Conservation (phyloP, 2,329 filamentous ascomycete genomes). For the Coleophoma cylindrospora region DNA sequence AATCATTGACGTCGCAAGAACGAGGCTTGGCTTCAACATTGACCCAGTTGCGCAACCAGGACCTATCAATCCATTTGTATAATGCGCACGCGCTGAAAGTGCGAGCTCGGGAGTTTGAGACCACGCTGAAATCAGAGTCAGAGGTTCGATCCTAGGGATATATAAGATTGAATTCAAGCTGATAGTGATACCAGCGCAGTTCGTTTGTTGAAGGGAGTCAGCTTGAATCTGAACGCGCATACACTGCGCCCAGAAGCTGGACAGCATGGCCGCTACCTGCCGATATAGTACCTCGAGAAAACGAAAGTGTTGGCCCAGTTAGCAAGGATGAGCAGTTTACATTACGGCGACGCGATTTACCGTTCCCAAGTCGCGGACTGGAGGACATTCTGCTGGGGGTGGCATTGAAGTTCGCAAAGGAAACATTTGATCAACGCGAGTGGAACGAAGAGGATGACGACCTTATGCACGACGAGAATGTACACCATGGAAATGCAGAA, state of each 20-base stretch:
- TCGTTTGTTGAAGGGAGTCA: no score
- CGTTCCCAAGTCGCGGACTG: slow-evolving; percentile 53
- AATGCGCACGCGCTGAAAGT: slow-evolving; percentile 68
- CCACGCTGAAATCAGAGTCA: slow-evolving; percentile 8
- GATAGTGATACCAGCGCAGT: no score
- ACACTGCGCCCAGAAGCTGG: slow-evolving; percentile 55
- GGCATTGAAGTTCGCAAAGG: slow-evolving; percentile 63
- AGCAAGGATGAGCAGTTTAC: slow-evolving; percentile 48
- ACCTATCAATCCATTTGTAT: slow-evolving; percentile 74
- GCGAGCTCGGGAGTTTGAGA: slow-evolving; percentile 21
- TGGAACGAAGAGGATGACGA: slow-evolving; percentile 21
- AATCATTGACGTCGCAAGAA: slow-evolving; percentile 53
- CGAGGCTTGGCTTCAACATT: slow-evolving; percentile 59
- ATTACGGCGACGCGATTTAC: slow-evolving; percentile 36
- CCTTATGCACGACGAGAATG: not conserved
- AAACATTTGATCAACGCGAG: slow-evolving; percentile 46
- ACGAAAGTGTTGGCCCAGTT: slow-evolving; percentile 40
- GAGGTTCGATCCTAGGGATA: slow-evolving; percentile 16
- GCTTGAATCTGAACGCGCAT: no score
- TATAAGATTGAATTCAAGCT: no score
- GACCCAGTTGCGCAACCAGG: slow-evolving; percentile 54
- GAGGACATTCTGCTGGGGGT: slow-evolving; percentile 66
- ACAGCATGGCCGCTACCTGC: slow-evolving; percentile 78
- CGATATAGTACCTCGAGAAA: slow-evolving; percentile 52
- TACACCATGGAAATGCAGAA: not conserved